Percentiles rank a stretch among this genome's conserved stretches.
Evolutionary conservation across 768 basidiomycete species (phyloP).

Genomic region (Rhizopogon vulgaris): DNA sequence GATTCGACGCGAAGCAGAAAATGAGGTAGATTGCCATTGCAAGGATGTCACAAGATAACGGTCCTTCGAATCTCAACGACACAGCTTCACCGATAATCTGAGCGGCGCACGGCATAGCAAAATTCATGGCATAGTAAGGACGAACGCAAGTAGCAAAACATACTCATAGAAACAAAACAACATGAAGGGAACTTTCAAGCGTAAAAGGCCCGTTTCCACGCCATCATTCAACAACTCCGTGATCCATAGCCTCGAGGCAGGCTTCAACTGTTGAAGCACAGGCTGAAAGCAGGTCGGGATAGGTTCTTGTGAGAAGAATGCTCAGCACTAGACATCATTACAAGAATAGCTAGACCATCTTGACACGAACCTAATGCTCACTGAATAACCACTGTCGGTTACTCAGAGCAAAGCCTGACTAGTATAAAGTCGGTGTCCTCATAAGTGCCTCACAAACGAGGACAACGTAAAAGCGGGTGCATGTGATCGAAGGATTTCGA

Average conservation of each 20-base stretch:
- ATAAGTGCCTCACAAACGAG: conserved; percentile 1
- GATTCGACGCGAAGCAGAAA: too few relatives aligned
- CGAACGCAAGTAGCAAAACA: neutral
- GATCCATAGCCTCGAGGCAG: too few relatives aligned
- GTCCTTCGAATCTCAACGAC: too few relatives aligned
- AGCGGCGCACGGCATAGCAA: too few relatives aligned
- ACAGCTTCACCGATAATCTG: too few relatives aligned
- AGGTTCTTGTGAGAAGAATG: neutral
- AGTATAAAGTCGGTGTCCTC: neutral
- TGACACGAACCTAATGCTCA: neutral
- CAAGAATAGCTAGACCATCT: too few relatives aligned
- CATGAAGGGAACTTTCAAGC: neutral
- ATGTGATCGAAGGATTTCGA: neutral
- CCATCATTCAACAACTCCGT: neutral
- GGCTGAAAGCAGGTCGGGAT: neutral
- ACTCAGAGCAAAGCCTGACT: neutral
- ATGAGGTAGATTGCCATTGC: too few relatives aligned
- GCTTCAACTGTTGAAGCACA: neutral
- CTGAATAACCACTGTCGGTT: neutral
- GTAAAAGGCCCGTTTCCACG: neutral
- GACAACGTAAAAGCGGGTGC: neutral
- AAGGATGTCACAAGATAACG: too few relatives aligned
- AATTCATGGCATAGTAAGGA: neutral
- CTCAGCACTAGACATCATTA: neutral
- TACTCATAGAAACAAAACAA: neutral